phyloP scores from a whole-genome alignment of 192 early-diverging fungal genomes.

The Gaertneriomyces semiglobifer region DNA sequence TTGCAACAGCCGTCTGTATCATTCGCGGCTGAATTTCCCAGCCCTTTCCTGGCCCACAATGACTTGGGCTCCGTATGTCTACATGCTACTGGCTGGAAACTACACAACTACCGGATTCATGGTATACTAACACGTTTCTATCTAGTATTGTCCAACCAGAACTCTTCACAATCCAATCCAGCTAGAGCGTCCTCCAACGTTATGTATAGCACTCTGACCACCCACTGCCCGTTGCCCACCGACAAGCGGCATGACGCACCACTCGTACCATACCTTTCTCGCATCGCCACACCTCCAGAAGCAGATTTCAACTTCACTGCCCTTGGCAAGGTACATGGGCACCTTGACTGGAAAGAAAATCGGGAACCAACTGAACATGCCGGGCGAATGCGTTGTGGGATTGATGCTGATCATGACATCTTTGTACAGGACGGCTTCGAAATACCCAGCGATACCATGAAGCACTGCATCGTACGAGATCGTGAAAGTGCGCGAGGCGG shows the following conservation, averaged over 20 bases:
- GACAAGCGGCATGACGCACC: conserved; percentile 56
- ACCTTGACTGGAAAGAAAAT: conserved; percentile 64
- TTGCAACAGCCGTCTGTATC: no score
- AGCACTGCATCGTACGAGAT: conserved; percentile 57
- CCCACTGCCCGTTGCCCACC: conserved; percentile 34
- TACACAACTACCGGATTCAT: no score
- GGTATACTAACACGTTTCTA: no score
- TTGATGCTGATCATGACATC: conserved; percentile 77
- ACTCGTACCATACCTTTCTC: conserved; percentile 97
- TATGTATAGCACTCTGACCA: conserved; percentile 57
- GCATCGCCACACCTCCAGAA: conserved; percentile 82
- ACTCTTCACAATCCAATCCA: conserved; percentile 71
- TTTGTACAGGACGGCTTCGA: conserved; percentile 88
- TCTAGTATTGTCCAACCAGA: not conserved
- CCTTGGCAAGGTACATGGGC: conserved; percentile 67
- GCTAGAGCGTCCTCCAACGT: conserved; percentile 63
- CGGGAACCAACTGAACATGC: conserved; percentile 99
- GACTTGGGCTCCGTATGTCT: no score
- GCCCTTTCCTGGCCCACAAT: no score
- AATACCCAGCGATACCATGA: conserved; percentile 96
- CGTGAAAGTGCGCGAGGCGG: conserved; percentile 52
- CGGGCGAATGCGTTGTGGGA: conserved; percentile 81
- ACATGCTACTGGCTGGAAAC: no score
- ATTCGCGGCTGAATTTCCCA: no score
- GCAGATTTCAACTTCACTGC: conserved; percentile 59